Evolutionary conservation across 2,329 filamentous ascomycete species (phyloP).

Genomic region (Hypoxylon sp.): DNA sequence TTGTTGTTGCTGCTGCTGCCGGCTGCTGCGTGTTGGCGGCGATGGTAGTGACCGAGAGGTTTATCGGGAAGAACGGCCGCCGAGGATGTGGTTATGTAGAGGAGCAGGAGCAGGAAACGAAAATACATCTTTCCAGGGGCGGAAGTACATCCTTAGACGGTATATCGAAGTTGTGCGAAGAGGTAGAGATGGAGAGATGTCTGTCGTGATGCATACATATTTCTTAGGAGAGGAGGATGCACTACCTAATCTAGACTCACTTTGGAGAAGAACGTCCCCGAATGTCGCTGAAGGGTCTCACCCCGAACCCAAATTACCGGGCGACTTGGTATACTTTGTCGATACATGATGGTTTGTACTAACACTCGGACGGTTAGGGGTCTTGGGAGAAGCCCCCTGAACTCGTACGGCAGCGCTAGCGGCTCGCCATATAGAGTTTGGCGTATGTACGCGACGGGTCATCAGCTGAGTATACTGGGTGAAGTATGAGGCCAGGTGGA

Average conservation of each 20-base stretch:
- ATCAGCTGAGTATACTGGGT: not conserved
- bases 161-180: not conserved
- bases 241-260: too few species aligned
- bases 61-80: slow-evolving; percentile 8
- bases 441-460: not conserved
- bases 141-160: slow-evolving; percentile 13
- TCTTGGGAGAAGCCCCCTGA: not conserved
- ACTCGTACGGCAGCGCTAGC: slow-evolving; percentile 12
- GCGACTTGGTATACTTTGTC: not conserved
- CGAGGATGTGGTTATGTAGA: not conserved
- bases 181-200: not conserved
- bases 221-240: not conserved
- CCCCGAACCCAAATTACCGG: not conserved
- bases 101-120: slow-evolving; percentile 8
- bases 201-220: not conserved
- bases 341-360: slow-evolving; percentile 10
- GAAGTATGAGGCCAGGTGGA: slow-evolving; percentile 21
- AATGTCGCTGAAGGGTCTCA: not conserved
- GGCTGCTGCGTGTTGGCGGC: too few species aligned
- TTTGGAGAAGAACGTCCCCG: not conserved
- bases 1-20: not conserved
- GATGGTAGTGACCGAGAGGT: not conserved
- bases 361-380: not conserved
- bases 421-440: slow-evolving; percentile 5
- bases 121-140: slow-evolving; percentile 20